Conservation (phyloP, 2,329 filamentous ascomycete species). For the Ophiostoma perfectum region DNA sequence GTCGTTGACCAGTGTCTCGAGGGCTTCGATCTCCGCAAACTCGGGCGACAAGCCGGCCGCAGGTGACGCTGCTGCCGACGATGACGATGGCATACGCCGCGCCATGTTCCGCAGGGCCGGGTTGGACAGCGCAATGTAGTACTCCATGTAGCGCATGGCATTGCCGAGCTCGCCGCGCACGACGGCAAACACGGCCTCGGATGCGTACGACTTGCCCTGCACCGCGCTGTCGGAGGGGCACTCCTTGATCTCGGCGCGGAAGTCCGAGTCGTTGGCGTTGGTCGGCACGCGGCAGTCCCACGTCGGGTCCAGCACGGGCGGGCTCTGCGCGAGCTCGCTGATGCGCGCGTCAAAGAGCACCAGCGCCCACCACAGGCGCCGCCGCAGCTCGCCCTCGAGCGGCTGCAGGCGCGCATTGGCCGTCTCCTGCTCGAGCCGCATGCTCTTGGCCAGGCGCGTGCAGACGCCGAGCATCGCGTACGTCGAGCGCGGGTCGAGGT, state of each 20-base stretch:
- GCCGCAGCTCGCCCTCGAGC: conserved; percentile 54
- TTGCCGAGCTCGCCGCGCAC: conserved; percentile 40
- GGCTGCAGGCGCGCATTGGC: conserved; percentile 34
- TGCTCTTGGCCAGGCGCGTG: conserved; percentile 52
- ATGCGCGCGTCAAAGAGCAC: conserved; percentile 53
- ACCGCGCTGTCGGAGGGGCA: not conserved
- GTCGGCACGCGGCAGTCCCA: conserved; percentile 42
- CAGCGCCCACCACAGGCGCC: conserved; percentile 58
- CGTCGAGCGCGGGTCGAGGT: conserved; percentile 45
- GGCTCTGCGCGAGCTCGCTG: conserved; percentile 44
- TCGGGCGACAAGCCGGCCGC: conserved; percentile 25
- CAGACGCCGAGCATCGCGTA: conserved; percentile 49
- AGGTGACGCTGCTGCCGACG: not conserved
- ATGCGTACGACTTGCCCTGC: conserved; percentile 27
- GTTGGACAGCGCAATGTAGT: conserved; percentile 35
- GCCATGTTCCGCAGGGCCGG: conserved; percentile 31
- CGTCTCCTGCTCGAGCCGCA: conserved; percentile 47
- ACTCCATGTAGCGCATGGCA: conserved; percentile 34
- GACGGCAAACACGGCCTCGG: conserved; percentile 41
- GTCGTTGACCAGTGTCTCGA: conserved; percentile 42
- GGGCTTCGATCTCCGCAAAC: conserved; percentile 30
- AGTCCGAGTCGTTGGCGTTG: conserved; percentile 44
- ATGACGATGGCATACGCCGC: conserved; percentile 21
- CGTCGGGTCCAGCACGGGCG: conserved; percentile 31
- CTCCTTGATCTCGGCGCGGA: conserved; percentile 35